Evolutionary conservation across 2,329 filamentous ascomycete species (phyloP).

Genomic region (Curvularia sp.): DNA sequence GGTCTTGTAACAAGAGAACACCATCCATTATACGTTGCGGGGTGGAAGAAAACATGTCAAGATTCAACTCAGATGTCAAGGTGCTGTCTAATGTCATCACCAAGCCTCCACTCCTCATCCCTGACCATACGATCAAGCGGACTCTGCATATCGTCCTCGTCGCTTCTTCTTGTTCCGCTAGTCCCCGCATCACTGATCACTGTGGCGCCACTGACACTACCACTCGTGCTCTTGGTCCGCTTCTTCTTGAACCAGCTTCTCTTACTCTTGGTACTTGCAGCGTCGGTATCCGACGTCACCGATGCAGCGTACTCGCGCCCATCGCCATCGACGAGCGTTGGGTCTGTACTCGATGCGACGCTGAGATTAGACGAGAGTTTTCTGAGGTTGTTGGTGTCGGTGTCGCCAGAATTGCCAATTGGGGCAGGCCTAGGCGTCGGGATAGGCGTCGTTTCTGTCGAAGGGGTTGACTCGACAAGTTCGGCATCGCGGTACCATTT

Average conservation of each 20-base stretch:
- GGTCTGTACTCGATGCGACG: constrained; percentile 33
- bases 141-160: constrained; percentile 60
- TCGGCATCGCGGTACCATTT: constrained; percentile 99
- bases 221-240: constrained; percentile 36
- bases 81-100: constrained; percentile 8
- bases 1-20: not conserved
- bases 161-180: constrained; percentile 43
- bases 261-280: constrained; percentile 43
- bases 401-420: constrained; percentile 35
- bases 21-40: not conserved
- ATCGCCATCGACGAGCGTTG: constrained; percentile 34
- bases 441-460: constrained; percentile 55
- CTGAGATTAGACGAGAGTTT: constrained; percentile 37
- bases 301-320: constrained; percentile 36
- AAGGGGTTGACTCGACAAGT: constrained; percentile 74
- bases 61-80: constrained; percentile 3
- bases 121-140: constrained; percentile 60
- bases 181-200: constrained; percentile 41
- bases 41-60: not conserved
- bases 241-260: constrained; percentile 50
- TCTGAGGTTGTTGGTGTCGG: constrained; percentile 32
- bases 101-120: constrained; percentile 63
- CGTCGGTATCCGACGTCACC: constrained; percentile 39
- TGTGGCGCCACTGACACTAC: constrained; percentile 42
- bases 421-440: constrained; percentile 51